phyloP scores from a whole-genome alignment of 2,329 filamentous ascomycete genomes.

The Phialophora verrucosa region DNA sequence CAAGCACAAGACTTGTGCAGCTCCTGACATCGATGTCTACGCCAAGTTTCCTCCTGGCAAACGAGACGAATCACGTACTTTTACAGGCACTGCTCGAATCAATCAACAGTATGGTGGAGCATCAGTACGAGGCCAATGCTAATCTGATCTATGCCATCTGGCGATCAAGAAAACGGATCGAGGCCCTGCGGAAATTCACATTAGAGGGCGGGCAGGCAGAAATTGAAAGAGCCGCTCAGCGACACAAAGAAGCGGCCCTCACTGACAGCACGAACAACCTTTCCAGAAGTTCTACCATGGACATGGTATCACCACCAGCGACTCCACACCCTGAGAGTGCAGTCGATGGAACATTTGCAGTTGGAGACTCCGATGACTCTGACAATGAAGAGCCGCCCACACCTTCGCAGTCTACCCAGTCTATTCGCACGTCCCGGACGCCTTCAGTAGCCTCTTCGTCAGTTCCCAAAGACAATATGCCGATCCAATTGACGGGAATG shows the following conservation, averaged over 20 bases:
- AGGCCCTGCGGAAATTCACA: slow-evolving; percentile 84
- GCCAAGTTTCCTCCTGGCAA: slow-evolving; percentile 87
- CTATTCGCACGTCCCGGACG: slow-evolving; percentile 61
- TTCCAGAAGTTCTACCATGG: slow-evolving; percentile 31
- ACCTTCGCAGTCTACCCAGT: slow-evolving; percentile 63
- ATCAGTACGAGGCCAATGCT: slow-evolving; percentile 76
- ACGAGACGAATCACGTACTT: slow-evolving; percentile 85
- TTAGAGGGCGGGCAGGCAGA: slow-evolving; percentile 91
- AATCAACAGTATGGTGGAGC: slow-evolving; percentile 86
- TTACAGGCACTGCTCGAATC: slow-evolving; percentile 84
- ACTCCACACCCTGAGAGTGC: slow-evolving; percentile 23
- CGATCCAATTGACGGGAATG: slow-evolving; percentile 84
- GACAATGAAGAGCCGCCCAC: slow-evolving; percentile 69
- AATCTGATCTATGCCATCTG: slow-evolving; percentile 80
- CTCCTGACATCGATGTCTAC: slow-evolving; percentile 91
- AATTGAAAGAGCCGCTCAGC: slow-evolving; percentile 66
- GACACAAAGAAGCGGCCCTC: slow-evolving; percentile 59
- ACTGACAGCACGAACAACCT: slow-evolving; percentile 30
- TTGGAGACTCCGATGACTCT: slow-evolving; percentile 82
- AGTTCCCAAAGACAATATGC: slow-evolving; percentile 76
- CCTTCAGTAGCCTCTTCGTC: slow-evolving; percentile 71
- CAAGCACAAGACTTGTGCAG: slow-evolving; percentile 82
- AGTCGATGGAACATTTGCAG: slow-evolving; percentile 79
- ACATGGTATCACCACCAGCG: slow-evolving; percentile 22
- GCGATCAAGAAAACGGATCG: slow-evolving; percentile 80